A percentile compares a stretch with the other conserved stretches of the same genome.
Evolutionary conservation across 2,329 filamentous ascomycete genomes (phyloP).

Genomic region (Metarhizium brunneum): DNA sequence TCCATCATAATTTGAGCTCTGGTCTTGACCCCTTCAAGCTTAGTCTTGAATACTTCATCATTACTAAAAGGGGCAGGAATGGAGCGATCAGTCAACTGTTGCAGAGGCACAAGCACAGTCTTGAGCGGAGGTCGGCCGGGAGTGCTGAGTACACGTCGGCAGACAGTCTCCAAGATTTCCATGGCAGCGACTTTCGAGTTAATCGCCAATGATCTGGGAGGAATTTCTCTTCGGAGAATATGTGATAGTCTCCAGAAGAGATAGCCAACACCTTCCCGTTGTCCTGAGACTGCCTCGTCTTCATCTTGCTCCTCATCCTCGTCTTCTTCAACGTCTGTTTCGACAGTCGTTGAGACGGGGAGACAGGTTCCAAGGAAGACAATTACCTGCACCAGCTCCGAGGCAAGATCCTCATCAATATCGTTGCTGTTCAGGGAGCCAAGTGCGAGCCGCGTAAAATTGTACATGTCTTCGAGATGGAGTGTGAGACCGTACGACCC

Average conservation of each 20-base stretch:
- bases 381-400: slow-evolving; percentile 71
- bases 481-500: slow-evolving; percentile 66
- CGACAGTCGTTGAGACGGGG: slow-evolving; percentile 25
- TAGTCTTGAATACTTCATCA: slow-evolving; percentile 59
- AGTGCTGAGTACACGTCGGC: slow-evolving; percentile 47
- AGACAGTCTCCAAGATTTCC: slow-evolving; percentile 62
- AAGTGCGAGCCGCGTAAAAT: slow-evolving; percentile 41
- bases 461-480: slow-evolving; percentile 52
- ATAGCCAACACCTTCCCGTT: slow-evolving; percentile 48
- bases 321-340: slow-evolving; percentile 31
- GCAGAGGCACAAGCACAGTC: slow-evolving; percentile 50
- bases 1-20: slow-evolving; percentile 73
- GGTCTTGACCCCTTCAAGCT: slow-evolving; percentile 61
- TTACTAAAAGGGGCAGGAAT: slow-evolving; percentile 64
- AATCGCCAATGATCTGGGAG: slow-evolving; percentile 53
- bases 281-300: slow-evolving; percentile 22
- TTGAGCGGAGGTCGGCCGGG: slow-evolving; percentile 55
- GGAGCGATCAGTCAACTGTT: slow-evolving; percentile 74
- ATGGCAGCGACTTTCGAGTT: slow-evolving; percentile 69
- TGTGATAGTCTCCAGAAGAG: slow-evolving; percentile 71
- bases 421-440: slow-evolving; percentile 50
- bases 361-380: slow-evolving; percentile 65
- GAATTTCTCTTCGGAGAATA: slow-evolving; percentile 67
- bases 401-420: slow-evolving; percentile 65
- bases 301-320: slow-evolving; percentile 35